These are phyloP conservation scores for Spathaspora sp. DNA, from an alignment of 1,139 yeast genomes.

Conservation along the genomic window DNA sequence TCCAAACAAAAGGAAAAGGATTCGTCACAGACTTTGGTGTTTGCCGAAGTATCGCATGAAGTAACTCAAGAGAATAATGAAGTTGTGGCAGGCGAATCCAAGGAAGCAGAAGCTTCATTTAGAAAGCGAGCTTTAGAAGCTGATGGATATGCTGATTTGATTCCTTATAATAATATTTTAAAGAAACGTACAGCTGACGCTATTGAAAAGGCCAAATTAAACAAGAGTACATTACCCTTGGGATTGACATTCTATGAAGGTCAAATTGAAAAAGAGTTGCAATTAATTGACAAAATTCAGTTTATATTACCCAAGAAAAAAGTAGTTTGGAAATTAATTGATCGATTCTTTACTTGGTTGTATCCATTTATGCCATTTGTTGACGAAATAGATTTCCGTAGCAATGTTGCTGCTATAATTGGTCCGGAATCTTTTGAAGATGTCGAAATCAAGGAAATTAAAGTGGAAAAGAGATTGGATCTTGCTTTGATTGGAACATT, in stretches of 20 bases:
- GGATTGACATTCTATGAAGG: slow-evolving; percentile 33
- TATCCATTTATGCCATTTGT: slow-evolving; percentile 40
- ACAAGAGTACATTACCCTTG: slow-evolving; percentile 22
- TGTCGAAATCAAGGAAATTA: slow-evolving; percentile 18
- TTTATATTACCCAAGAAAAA: slow-evolving; percentile 31
- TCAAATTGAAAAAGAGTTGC: slow-evolving; percentile 28
- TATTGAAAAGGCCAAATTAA: slow-evolving; percentile 13
- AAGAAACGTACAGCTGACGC: slow-evolving; percentile 17
- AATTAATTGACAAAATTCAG: slow-evolving; percentile 31
- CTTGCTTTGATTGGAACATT: slow-evolving; percentile 34
- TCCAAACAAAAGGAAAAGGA: slow-evolving; percentile 24
- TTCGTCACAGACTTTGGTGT: slow-evolving; percentile 20
- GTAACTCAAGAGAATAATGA: slow-evolving; percentile 25
- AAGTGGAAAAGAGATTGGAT: slow-evolving; percentile 32
- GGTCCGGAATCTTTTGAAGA: slow-evolving; percentile 26
- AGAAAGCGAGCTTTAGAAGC: slow-evolving; percentile 32
- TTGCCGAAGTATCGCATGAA: slow-evolving; percentile 19
- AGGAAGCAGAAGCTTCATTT: slow-evolving; percentile 20
- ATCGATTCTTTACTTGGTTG: slow-evolving; percentile 28
- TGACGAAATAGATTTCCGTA: slow-evolving; percentile 29
- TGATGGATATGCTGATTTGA: slow-evolving; percentile 36
- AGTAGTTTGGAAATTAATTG: slow-evolving; percentile 33
- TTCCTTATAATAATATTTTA: slow-evolving; percentile 31
- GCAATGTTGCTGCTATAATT: slow-evolving; percentile 21
- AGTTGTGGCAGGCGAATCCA: slow-evolving; percentile 18